Evolutionary conservation across 352 stramenopile species (phyloP).

Genomic region (Phytopythium helicoides): DNA sequence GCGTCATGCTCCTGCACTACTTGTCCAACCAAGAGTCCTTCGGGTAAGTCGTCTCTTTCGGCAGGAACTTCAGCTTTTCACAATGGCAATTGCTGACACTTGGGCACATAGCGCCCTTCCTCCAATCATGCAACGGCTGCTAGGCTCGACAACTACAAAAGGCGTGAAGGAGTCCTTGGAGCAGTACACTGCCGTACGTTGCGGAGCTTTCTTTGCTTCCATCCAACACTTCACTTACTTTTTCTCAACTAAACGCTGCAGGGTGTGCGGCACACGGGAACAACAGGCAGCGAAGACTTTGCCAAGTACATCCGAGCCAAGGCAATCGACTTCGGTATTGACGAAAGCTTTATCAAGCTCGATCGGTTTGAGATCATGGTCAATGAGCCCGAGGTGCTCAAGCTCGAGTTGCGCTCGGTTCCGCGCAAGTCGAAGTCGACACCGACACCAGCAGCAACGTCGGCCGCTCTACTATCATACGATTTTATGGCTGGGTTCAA

Average conservation of each 20-base stretch:
- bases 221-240: too few species aligned
- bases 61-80: too few species aligned
- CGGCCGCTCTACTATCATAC: constrained; percentile 9
- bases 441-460: constrained; percentile 23
- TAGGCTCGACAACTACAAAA: constrained; percentile 59
- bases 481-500: constrained; percentile 28
- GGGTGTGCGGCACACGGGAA: constrained; percentile 58
- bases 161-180: constrained; percentile 70
- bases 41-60: constrained; percentile 16
- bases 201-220: neutral
- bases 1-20: constrained; percentile 58
- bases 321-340: constrained; percentile 73
- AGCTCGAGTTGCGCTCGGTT: constrained; percentile 30
- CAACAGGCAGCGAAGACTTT: constrained; percentile 64
- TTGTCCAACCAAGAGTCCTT: constrained; percentile 71
- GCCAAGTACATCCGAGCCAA: constrained; percentile 73
- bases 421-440: constrained; percentile 14
- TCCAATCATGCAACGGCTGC: constrained; percentile 76
- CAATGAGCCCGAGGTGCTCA: constrained; percentile 66
- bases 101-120: constrained; percentile 58
- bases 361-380: constrained; percentile 82
- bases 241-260: too few species aligned
- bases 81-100: too few species aligned
- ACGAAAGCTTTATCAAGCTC: constrained; percentile 72
- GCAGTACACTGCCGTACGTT: constrained; percentile 62